phyloP scores from a whole-genome alignment of 805 yeast genomes.

The Suhomyces faveliae region DNA sequence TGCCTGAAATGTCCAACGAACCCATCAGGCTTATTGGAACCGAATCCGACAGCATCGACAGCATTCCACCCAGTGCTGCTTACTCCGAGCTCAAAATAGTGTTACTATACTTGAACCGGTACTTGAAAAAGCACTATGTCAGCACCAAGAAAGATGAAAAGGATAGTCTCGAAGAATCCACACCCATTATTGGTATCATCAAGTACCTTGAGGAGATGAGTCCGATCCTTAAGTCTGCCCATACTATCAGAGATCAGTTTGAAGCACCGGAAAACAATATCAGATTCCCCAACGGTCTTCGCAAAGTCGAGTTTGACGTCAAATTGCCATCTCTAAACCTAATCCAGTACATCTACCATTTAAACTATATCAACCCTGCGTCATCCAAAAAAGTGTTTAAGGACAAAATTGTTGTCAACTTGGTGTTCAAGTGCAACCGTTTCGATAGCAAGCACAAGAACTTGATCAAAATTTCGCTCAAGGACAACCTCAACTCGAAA shows the following conservation, averaged over 20 bases:
- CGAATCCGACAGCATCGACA: background rate
- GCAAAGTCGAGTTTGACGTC: constrained; percentile 31
- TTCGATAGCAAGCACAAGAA: constrained; percentile 23
- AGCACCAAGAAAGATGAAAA: background rate
- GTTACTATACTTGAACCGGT: constrained; percentile 24
- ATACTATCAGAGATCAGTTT: constrained; percentile 13
- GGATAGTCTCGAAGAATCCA: constrained; percentile 1
- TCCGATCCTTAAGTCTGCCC: constrained; percentile 28
- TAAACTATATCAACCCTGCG: constrained; percentile 25
- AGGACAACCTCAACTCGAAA: constrained; percentile 36
- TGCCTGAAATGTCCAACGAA: constrained; percentile 13
- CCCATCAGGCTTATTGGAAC: constrained; percentile 1
- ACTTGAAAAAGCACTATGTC: constrained; percentile 14
- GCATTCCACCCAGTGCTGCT: background rate
- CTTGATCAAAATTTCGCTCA: constrained; percentile 31
- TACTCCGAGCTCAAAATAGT: constrained; percentile 18
- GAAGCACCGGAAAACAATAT: constrained; percentile 8
- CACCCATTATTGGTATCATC: constrained; percentile 31
- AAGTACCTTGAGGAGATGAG: constrained; percentile 32
- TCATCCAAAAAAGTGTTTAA: constrained; percentile 34
- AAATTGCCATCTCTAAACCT: constrained; percentile 29
- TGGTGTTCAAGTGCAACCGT: constrained; percentile 21
- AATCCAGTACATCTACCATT: constrained; percentile 30
- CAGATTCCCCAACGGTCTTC: constrained; percentile 29
- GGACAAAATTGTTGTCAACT: constrained; percentile 27